A percentile compares a stretch with the other conserved stretches of the same genome.
Conservation (phyloP, 129 eudicot genomes). For the Centrapalus pauciflorus region DNA sequence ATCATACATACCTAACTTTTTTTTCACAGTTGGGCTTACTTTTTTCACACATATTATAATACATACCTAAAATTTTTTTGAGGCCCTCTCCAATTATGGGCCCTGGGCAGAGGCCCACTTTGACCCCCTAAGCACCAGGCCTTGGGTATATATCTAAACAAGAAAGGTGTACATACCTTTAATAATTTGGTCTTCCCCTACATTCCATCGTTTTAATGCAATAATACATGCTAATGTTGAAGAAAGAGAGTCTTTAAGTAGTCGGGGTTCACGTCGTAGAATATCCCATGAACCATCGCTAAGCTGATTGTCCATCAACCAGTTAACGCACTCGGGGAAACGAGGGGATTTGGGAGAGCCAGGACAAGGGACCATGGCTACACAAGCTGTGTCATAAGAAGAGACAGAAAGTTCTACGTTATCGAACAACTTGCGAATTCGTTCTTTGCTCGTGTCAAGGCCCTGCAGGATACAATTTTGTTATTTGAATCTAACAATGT, state of each 20-base stretch:
- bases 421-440: not conserved
- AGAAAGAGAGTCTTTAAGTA: constrained; percentile 23
- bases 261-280: not conserved
- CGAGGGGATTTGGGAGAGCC: constrained; percentile 10
- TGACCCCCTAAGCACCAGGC: too few relatives aligned
- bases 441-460: not conserved
- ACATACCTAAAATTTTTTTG: too few relatives aligned
- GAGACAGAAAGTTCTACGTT: constrained; percentile 8
- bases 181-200: constrained; percentile 9
- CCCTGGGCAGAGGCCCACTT: too few relatives aligned
- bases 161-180: not conserved
- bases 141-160: too few relatives aligned
- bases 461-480: not conserved
- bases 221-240: constrained; percentile 29
- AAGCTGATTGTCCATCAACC: constrained; percentile 32
- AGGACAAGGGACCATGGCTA: constrained; percentile 29
- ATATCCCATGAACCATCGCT: constrained; percentile 32
- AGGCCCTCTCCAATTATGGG: too few relatives aligned
- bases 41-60: too few relatives aligned
- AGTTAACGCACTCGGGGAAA: constrained; percentile 26
- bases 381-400: constrained; percentile 33
- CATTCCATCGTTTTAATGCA: constrained; percentile 23
- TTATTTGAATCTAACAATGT: too few relatives aligned
- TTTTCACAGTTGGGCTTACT: too few relatives aligned
- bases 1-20: too few relatives aligned